Evolutionary conservation across 495 filamentous ascomycete species (phyloP).

Genomic region (Podospora fimiseda): DNA sequence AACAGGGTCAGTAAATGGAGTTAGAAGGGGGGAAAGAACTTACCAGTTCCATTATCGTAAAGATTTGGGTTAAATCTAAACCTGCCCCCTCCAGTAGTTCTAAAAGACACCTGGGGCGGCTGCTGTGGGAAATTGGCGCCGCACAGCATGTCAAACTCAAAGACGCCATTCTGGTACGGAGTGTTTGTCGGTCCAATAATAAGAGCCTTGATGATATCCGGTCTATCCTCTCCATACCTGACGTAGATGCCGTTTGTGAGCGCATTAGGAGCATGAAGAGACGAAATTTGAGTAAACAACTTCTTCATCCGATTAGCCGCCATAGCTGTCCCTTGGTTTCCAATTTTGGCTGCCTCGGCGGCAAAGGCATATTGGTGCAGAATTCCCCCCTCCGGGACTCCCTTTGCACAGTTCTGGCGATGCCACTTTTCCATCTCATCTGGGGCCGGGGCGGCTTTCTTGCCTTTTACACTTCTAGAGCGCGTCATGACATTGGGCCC

Average conservation of each 20-base stretch:
- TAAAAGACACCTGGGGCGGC: constrained; percentile 47
- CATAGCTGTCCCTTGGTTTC: not conserved
- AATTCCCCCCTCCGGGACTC: constrained; percentile 33
- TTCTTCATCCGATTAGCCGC: constrained; percentile 40
- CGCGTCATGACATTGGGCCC: not conserved
- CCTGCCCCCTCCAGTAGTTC: constrained; percentile 41
- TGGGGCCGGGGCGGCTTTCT: not conserved
- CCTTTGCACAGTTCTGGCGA: constrained; percentile 30
- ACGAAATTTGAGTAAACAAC: constrained; percentile 47
- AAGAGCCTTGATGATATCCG: constrained; percentile 52
- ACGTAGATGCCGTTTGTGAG: constrained; percentile 57
- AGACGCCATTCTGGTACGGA: constrained; percentile 56
- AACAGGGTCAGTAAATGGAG: not conserved
- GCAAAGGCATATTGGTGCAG: constrained; percentile 18
- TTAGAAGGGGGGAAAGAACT: constrained; percentile 1
- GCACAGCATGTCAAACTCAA: constrained; percentile 56
- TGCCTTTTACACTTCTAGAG: not conserved
- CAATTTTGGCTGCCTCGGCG: constrained; percentile 7
- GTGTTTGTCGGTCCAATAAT: constrained; percentile 52
- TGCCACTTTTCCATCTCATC: constrained; percentile 25
- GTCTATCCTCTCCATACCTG: constrained; percentile 43
- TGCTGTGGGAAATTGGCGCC: constrained; percentile 38
- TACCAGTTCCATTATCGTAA: constrained; percentile 49
- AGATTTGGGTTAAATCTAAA: constrained; percentile 55
- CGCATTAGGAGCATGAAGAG: constrained; percentile 34